Conservation (phyloP, 371 early-diverging fungal species). For the Lichtheimia corymbifera region DNA sequence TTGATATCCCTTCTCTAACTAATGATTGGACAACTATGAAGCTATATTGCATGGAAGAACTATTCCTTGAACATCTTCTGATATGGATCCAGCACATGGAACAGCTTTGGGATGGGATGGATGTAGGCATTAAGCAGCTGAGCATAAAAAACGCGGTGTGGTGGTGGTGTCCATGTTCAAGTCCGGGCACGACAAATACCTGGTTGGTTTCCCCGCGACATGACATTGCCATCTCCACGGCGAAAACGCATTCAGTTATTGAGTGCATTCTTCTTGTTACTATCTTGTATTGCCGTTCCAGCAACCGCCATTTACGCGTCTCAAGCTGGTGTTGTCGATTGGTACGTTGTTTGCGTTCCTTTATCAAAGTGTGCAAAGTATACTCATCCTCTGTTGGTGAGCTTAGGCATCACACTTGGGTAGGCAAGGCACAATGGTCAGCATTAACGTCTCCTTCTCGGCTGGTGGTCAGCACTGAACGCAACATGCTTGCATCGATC, state of each 20-base stretch:
- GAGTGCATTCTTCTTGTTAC: background rate
- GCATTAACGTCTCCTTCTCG: constrained; percentile 27
- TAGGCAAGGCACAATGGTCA: constrained; percentile 53
- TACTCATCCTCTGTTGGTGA: too few species aligned
- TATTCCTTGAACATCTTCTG: too few species aligned
- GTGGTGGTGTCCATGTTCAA: too few species aligned
- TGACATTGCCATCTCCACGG: constrained; percentile 2
- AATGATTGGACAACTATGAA: too few species aligned
- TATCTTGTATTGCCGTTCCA: background rate
- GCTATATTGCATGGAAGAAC: too few species aligned
- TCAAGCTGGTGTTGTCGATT: constrained; percentile 29
- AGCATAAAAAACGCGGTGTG: too few species aligned
- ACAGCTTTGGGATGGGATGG: too few species aligned
- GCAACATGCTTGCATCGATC: constrained; percentile 64
- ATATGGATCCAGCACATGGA: too few species aligned
- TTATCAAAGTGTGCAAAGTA: background rate
- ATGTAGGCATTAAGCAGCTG: too few species aligned
- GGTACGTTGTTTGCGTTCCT: constrained; percentile 12
- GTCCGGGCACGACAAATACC: too few species aligned
- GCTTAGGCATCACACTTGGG: constrained; percentile 64
- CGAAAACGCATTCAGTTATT: background rate
- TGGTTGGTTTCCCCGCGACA: background rate
- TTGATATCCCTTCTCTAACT: too few species aligned
- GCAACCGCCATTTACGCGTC: constrained; percentile 17
- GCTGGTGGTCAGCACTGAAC: constrained; percentile 60